Conservation (phyloP, 2,329 filamentous ascomycete genomes). For the Aureobasidium lini region DNA sequence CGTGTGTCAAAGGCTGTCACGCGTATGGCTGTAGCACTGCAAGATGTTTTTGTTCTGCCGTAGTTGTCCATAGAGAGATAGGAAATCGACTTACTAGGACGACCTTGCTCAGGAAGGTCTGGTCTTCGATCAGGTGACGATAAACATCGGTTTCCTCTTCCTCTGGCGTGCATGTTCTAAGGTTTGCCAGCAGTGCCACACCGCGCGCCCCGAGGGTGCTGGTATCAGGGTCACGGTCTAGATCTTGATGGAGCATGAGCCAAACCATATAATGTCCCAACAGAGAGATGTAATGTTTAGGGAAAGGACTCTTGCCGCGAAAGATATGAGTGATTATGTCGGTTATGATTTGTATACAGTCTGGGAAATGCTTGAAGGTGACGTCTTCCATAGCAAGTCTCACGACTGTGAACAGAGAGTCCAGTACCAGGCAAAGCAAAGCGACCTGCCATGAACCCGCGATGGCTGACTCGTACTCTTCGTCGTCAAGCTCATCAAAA, state of each 20-base stretch:
- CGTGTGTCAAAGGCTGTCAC: too few species aligned
- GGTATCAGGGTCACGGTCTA: not conserved
- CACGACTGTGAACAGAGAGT: not conserved
- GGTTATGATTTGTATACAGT: not conserved
- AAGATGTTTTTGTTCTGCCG: too few species aligned
- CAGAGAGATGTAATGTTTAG: not conserved
- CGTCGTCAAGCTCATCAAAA: not conserved
- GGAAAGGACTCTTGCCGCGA: not conserved
- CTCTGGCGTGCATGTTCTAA: not conserved
- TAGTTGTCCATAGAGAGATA: too few species aligned
- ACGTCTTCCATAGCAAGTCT: not conserved
- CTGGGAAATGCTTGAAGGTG: not conserved
- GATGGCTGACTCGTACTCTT: not conserved
- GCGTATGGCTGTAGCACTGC: too few species aligned
- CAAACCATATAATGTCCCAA: not conserved
- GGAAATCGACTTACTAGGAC: not conserved
- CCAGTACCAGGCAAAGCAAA: not conserved
- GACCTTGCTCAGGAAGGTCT: not conserved
- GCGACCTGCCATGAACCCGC: not conserved
- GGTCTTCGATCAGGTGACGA: not conserved
- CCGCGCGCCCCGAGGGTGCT: not conserved
- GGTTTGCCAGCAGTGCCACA: not conserved
- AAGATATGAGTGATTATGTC: not conserved
- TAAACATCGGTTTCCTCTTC: not conserved
- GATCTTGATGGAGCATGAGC: not conserved